Base-by-base conservation (phyloP, 208 protist species). In the Acanthamoeba healyi region DNA sequence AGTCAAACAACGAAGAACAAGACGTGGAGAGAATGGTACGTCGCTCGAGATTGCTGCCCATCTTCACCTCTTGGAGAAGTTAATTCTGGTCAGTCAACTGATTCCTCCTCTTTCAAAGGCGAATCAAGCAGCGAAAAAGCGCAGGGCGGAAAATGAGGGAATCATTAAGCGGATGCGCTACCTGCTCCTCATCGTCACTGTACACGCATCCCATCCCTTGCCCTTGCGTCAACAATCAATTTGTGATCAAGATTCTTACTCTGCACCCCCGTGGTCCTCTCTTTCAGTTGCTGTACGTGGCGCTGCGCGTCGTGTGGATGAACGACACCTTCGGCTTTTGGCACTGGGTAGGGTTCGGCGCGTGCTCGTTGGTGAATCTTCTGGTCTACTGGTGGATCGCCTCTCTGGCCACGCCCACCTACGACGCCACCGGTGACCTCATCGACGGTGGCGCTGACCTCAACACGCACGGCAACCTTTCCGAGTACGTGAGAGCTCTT, bases 81-180 rank as follows among this genome's bases (percentile, higher is more conserved):
- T n/a, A n/a, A n/a, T n/a, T n/a, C n/a, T n/a, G n/a, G n/a, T n/a
- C n/a, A n/a, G n/a, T n/a, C n/a, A n/a, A n/a, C n/a, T n/a, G 54
- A 58, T 58, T 22, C 14, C 51, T 58, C 14, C 54, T 19, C 14
- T 51, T 40, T 29, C 36, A 24, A 32, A 93, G 88, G 88, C 88
- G 46, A 93, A 93, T 34, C 88, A 93, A 93, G 88, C 88, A 14
- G 88, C 88, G n/a, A 93, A 93, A 26, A 93, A 93, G 65, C 58
- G 88, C 6, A 81, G 22, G 70, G 36, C 42, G 3, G 88, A 93
- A 26, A 93, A 93, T 81, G 88, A 93, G 46, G 40, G 19, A 15
- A 81, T 93, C 26, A 81, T 93, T 22, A 82, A 93, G 38, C 49
- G 63, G 24, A 24, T 93, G 65, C 88, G 88, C 5, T 93, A 65